Evolutionary conservation across 139 green algal genomes (phyloP).

Genomic region (Protoeuglena noctilucae): DNA sequence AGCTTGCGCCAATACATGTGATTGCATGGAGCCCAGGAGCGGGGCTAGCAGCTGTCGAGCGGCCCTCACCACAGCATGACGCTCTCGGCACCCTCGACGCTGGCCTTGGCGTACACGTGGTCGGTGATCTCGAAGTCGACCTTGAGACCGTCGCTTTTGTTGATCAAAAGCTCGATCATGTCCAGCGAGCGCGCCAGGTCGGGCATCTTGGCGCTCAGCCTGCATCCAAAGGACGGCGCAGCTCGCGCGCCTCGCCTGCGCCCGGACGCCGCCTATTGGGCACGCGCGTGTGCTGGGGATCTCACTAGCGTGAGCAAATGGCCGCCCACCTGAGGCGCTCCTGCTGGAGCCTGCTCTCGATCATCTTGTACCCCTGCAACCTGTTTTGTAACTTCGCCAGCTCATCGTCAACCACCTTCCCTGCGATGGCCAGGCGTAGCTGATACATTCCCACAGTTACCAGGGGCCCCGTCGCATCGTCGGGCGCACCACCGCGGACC

Average conservation of each 20-base stretch:
- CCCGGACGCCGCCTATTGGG: too few species aligned
- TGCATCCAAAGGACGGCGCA: too few species aligned
- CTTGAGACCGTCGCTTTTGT: conserved; percentile 15
- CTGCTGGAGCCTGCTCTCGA: conserved; percentile 23
- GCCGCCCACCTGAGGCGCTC: too few species aligned
- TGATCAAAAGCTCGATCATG: conserved; percentile 22
- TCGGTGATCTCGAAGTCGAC: conserved; percentile 46
- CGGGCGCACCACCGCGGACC: too few species aligned
- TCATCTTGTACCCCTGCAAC: conserved; percentile 26
- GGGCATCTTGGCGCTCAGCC: conserved; percentile 27
- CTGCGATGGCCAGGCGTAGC: conserved; percentile 12
- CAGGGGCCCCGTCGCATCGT: too few species aligned
- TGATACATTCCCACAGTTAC: too few species aligned
- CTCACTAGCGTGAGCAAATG: too few species aligned
- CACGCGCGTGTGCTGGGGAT: too few species aligned
- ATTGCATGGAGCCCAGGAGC: too few species aligned
- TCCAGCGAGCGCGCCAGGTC: conserved; percentile 35
- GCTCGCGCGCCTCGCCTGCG: too few species aligned
- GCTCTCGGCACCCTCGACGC: conserved; percentile 17
- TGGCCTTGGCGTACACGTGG: conserved; percentile 24
- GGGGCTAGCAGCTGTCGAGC: too few species aligned
- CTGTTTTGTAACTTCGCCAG: conserved; percentile 22
- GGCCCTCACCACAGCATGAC: conserved; percentile 22
- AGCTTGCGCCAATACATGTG: too few species aligned
- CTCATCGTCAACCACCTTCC: conserved; percentile 15